Percentiles rank a stretch among this genome's conserved stretches.
phyloP scores from a whole-genome alignment of 805 yeast genomes.

The Geotrichum ghanense region DNA sequence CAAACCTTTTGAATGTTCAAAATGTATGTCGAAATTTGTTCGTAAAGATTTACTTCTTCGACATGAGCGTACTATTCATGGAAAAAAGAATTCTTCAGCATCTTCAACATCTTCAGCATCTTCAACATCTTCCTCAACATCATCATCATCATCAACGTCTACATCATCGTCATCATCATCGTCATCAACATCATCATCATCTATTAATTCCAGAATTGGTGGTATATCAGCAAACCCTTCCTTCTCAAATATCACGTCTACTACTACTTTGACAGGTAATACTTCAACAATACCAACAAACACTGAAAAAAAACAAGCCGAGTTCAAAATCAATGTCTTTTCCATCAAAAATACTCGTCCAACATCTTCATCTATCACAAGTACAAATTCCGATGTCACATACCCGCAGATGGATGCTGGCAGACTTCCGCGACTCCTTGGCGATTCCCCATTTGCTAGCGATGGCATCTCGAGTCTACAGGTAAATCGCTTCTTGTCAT shows the following conservation, averaged over 20 bases:
- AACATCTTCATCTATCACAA: no score
- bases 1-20: constrained; percentile 64
- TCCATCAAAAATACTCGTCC: neutral
- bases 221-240: no score
- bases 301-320: neutral
- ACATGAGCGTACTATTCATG: constrained; percentile 69
- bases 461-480: constrained; percentile 12
- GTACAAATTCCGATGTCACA: no score
- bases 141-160: no score
- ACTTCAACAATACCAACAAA: neutral
- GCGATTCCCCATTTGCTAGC: neutral
- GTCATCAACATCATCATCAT: no score
- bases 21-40: constrained; percentile 63
- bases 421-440: no score
- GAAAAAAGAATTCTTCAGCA: constrained; percentile 8
- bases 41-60: constrained; percentile 67
- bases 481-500: constrained; percentile 22
- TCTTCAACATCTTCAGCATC: neutral
- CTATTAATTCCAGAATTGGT: no score
- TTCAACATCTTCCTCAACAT: neutral
- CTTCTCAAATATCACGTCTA: no score
- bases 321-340: neutral
- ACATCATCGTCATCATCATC: no score
- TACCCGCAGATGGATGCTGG: no score
- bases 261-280: no score